Conservation (phyloP, 2,329 filamentous ascomycete genomes). For the Pyrenophora tritici-repentis region DNA sequence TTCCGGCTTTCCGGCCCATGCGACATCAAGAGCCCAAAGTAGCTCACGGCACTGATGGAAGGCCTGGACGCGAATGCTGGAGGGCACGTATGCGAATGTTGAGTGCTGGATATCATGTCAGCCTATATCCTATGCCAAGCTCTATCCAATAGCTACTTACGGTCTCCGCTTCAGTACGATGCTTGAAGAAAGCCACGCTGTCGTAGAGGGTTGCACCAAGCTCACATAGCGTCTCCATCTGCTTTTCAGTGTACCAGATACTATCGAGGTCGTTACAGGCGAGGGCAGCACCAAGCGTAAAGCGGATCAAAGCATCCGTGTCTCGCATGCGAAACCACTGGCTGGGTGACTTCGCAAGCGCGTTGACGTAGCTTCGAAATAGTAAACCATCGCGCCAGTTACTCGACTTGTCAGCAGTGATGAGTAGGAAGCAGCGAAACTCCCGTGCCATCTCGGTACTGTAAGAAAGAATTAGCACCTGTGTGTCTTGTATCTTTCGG, state of each 20-base stretch:
- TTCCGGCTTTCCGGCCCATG: not conserved
- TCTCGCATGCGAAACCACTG: constrained; percentile 44
- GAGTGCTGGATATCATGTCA: constrained; percentile 23
- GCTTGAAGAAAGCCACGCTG: constrained; percentile 43
- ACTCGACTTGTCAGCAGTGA: constrained; percentile 23
- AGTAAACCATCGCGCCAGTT: constrained; percentile 18
- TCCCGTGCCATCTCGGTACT: constrained; percentile 20
- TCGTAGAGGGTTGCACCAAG: constrained; percentile 40
- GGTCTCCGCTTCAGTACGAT: constrained; percentile 42
- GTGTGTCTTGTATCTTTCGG: not conserved
- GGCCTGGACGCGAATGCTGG: constrained; percentile 24
- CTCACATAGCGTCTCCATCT: constrained; percentile 19
- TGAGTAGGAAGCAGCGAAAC: constrained; percentile 20
- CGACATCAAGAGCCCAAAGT: constrained; percentile 42
- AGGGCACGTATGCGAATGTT: constrained; percentile 39
- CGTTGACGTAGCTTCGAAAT: constrained; percentile 38
- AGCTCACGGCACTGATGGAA: constrained; percentile 35
- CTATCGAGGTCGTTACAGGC: constrained; percentile 40
- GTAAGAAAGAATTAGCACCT: not conserved
- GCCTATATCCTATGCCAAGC: not conserved
- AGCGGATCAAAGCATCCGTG: constrained; percentile 40
- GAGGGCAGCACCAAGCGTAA: constrained; percentile 40
- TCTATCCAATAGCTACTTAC: not conserved
- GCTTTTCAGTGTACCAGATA: constrained; percentile 21
- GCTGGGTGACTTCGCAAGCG: constrained; percentile 29